Base-by-base conservation (phyloP, 2,329 filamentous ascomycete genomes). In the Verticillium tricorpus region DNA sequence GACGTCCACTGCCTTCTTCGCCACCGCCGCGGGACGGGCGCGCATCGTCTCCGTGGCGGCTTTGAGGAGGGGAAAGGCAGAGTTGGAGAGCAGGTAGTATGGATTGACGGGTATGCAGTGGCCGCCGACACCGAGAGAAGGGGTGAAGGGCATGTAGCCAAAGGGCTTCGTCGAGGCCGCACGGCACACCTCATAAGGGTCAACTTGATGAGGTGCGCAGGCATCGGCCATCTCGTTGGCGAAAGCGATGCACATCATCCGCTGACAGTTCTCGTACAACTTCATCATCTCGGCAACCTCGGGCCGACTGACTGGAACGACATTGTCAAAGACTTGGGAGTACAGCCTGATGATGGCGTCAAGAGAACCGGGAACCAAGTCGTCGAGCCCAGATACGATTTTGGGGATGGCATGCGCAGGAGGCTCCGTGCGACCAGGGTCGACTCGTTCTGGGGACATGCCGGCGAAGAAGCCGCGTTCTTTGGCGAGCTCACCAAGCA, bases 201-300 rank as follows among this genome's bases (percentile, higher is more conserved):
- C 71, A 39, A 80, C 78, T 25, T 66, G 70, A 31, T 73, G 68
- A 1, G 65, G 61, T 2, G 67, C 57, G 58, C 75, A 78, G 11
- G 77, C 77, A 62, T 79, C 74, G 3, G 76, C 75, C 72, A 80
- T 78, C 63, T 80, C 77, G 64, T 79, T 79, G 62, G 73, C 76
- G 60, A 76, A 80, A 1, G 77, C 76, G 37, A 77, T 76, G 56
- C 69, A 69, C 50, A 80, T 67, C 71, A 76, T 78, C 5, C 77
- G 70, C 61, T 78, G 75, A 67, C 78, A 80, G 65, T 80, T 80
- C 61, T 79, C 77, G 66, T 78, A 80, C 7, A 80, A 67, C 65
- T 80, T 80, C 54, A 72, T 76, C 77, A 79, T 79, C 64, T 80
- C 77, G 12, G 78, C 77, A 2, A 78, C 75, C 63, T 80, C 78